Evolutionary conservation across 768 basidiomycete genomes (phyloP).

Genomic region (Suillus variegatus): DNA sequence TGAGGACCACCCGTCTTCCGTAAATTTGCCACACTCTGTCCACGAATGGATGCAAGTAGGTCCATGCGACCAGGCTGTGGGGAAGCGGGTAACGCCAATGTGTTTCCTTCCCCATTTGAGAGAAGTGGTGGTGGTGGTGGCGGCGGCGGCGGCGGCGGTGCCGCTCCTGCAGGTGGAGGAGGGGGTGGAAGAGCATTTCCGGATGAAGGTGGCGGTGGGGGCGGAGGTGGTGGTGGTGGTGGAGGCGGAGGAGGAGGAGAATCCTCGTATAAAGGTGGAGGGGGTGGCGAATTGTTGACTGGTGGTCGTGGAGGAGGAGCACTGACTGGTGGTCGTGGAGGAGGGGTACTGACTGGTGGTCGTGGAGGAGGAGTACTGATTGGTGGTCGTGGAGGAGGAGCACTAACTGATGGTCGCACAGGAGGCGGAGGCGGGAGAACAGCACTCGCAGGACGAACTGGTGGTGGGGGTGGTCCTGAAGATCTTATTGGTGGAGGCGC

Average conservation of each 20-base stretch:
- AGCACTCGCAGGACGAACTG: conserved; percentile 33
- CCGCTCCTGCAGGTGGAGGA: conserved; percentile 22
- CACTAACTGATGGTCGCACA: conserved; percentile 27
- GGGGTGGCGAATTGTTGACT: conserved; percentile 30
- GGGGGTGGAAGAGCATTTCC: conserved; percentile 31
- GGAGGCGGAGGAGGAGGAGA: conserved; percentile 34
- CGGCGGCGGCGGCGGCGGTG: conserved; percentile 27
- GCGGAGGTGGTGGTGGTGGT: conserved; percentile 15
- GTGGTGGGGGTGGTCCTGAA: conserved; percentile 42
- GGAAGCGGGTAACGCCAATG: conserved; percentile 41
- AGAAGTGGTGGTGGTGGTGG: conserved; percentile 35
- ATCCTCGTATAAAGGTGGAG: conserved; percentile 23
- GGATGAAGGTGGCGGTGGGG: conserved; percentile 32
- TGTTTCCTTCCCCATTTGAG: conserved; percentile 24
- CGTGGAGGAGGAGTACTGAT: conserved; percentile 16
- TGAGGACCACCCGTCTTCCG: conserved; percentile 47
- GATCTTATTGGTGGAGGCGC: conserved; percentile 25
- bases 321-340: conserved; percentile 34
- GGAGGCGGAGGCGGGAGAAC: conserved; percentile 33
- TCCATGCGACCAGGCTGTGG: conserved; percentile 62
- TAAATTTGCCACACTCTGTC: conserved; percentile 71
- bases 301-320: conserved; percentile 35
- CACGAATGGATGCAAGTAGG: conserved; percentile 80
- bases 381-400: conserved; percentile 31
- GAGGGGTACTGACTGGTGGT: conserved; percentile 34